phyloP scores from a whole-genome alignment of 768 basidiomycete genomes.

The Tricholoma matsutake region DNA sequence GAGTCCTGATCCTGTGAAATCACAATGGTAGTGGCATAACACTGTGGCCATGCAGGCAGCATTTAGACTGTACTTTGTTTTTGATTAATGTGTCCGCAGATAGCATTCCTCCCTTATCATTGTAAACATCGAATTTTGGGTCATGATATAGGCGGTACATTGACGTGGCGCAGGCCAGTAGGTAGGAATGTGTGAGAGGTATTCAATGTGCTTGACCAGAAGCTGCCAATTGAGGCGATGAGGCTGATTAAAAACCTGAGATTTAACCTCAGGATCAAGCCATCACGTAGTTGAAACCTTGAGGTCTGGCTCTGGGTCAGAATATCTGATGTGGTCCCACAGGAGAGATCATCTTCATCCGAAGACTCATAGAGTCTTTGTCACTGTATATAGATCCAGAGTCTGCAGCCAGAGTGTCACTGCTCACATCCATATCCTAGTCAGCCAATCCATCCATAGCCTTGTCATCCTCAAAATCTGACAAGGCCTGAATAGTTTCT shows the following conservation, averaged over 20 bases:
- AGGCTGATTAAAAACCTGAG: neutral
- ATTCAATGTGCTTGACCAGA: constrained; percentile 15
- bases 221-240: constrained; percentile 7
- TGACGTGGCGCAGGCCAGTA: constrained; percentile 12
- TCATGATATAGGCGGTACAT: constrained; percentile 9
- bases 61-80: constrained; percentile 13
- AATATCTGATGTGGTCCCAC: neutral
- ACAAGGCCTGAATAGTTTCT: neutral
- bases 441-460: neutral
- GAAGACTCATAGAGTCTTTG: neutral
- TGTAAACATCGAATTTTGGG: constrained; percentile 11
- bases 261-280: constrained; percentile 1
- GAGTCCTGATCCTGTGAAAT: constrained; percentile 1
- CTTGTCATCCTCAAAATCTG: neutral
- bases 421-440: neutral
- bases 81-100: constrained; percentile 18
- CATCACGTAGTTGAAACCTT: neutral
- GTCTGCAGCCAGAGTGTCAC: neutral
- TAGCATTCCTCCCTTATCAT: constrained; percentile 9
- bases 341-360: neutral
- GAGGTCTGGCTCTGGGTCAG: neutral
- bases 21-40: neutral
- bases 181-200: constrained; percentile 5
- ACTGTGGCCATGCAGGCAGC: neutral
- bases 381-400: neutral